phyloP scores from a whole-genome alignment of 139 green algal genomes.

The Coccomyxa sp. region DNA sequence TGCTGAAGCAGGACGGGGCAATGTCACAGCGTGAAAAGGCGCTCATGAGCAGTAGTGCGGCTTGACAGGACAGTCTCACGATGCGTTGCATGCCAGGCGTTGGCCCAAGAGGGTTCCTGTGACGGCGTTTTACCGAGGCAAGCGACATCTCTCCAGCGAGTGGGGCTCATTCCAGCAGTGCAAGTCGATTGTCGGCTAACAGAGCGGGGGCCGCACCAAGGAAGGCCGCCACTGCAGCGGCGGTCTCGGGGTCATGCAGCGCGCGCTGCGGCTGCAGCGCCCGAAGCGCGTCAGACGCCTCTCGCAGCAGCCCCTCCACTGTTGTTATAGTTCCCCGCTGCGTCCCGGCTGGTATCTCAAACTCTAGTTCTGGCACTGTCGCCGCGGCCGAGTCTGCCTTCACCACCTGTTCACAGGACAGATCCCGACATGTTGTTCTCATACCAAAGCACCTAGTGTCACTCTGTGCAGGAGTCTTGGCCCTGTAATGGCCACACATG shows the following conservation, averaged over 20 bases:
- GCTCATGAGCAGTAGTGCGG: not conserved
- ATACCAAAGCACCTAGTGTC: too few species aligned
- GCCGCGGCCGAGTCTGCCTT: constrained; percentile 57
- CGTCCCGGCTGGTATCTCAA: constrained; percentile 55
- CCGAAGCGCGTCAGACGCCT: constrained; percentile 13
- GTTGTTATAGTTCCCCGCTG: constrained; percentile 53
- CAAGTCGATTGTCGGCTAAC: too few species aligned
- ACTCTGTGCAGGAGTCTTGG: too few species aligned
- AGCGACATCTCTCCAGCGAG: too few species aligned
- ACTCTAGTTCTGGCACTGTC: constrained; percentile 59
- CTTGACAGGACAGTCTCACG: too few species aligned
- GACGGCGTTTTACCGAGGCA: too few species aligned
- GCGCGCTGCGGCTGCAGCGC: constrained; percentile 41
- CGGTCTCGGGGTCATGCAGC: constrained; percentile 26
- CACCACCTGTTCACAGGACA: constrained; percentile 45
- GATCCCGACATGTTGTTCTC: too few species aligned
- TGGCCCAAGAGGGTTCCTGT: too few species aligned
- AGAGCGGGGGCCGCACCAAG: not conserved
- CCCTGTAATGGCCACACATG: too few species aligned
- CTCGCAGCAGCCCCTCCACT: constrained; percentile 49
- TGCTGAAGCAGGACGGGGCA: not conserved
- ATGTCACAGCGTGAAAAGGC: not conserved
- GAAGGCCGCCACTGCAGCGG: constrained; percentile 5
- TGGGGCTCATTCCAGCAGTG: too few species aligned
- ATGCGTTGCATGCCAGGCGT: too few species aligned